A percentile compares a stretch with the other conserved stretches of the same genome.
Evolutionary conservation across 2,329 filamentous ascomycete genomes (phyloP).

Genomic region (Fusarium algeriense): DNA sequence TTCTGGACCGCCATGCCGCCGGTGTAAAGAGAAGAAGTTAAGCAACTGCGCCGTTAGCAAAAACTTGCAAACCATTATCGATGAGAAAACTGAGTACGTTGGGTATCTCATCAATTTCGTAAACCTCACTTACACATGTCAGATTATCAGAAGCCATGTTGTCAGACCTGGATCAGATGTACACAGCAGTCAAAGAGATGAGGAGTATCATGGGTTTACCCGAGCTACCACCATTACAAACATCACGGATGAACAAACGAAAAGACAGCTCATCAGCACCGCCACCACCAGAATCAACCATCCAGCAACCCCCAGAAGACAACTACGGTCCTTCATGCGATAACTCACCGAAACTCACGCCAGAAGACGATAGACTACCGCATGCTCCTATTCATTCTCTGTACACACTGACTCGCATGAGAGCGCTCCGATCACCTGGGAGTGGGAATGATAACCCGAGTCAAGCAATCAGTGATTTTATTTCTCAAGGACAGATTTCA

Average conservation of each 20-base stretch:
- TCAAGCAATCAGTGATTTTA: constrained; percentile 50
- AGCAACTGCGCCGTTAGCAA: constrained; percentile 56
- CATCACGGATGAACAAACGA: constrained; percentile 26
- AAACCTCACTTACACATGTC: accelerated
- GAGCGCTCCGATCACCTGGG: constrained; percentile 53
- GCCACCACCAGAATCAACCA: neutral
- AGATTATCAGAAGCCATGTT: constrained; percentile 38
- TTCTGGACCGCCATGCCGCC: constrained; percentile 53
- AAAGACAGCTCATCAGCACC: constrained; percentile 10
- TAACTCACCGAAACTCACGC: constrained; percentile 46
- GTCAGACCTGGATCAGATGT: constrained; percentile 43
- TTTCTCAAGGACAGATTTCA: constrained; percentile 56
- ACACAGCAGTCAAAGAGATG: constrained; percentile 43
- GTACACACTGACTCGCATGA: constrained; percentile 54
- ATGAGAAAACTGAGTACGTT: constrained; percentile 55
- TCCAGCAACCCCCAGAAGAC: constrained; percentile 20
- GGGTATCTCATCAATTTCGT: accelerated
- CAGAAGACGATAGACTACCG: constrained; percentile 52
- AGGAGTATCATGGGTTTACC: constrained; percentile 41
- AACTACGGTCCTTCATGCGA: constrained; percentile 44
- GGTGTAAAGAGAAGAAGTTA: constrained; percentile 53
- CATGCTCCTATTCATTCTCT: constrained; percentile 56
- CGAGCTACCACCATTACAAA: constrained; percentile 40
- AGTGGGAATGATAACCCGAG: constrained; percentile 32
- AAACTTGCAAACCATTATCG: constrained; percentile 57